Base-by-base conservation (phyloP, 331 rosid species). In the Spiraea crenata region DNA sequence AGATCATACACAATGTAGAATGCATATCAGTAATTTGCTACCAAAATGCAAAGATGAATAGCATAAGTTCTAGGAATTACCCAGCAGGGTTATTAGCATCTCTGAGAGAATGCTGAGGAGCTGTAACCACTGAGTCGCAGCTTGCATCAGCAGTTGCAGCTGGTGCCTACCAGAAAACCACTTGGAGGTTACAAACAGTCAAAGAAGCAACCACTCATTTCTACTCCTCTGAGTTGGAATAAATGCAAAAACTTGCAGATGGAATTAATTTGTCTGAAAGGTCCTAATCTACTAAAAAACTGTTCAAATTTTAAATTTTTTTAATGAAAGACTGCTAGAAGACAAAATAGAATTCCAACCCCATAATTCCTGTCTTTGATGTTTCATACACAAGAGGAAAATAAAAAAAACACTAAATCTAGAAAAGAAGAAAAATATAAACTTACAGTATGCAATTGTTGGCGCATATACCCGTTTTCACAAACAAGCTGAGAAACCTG, bases 11-110 rank as follows among this genome's bases (percentile, higher is more conserved):
- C 61, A 47, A 10, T 51, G 70, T 42, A 37, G 9, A 15, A 58
- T 41, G 7, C 55, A 5, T 35, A 9, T 46, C 31, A 42, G 15
- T 12, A 72, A 38, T 56, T 41, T 45, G 4, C 16, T 17, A 31
- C 58, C 31, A 25, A 51, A 35, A 62, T 14, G 76, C 37, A 75
- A 75, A 81, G 50, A 62, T 25, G 66, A 67, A 17, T n/a, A 5
- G 38, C 44, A 56, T 57, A 45, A 1, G 69, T 40, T 40, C 31
- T 17, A 5, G 55, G 65, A 80, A 66, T 82, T 89, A 93, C 99
- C 97, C 99, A 87, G 97, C 97, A 84, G 97, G 99, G 73, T 84
- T 91, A 82, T 70, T 95, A 77, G 96, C 93, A 88, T 95, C 98
- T 84, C 90, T 89, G 38, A 85, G 82, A 51, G 96, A 67, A 71